Base-by-base conservation (phyloP, 176 grass and related monocot genomes). In the Chrysopogon serrulatus region DNA sequence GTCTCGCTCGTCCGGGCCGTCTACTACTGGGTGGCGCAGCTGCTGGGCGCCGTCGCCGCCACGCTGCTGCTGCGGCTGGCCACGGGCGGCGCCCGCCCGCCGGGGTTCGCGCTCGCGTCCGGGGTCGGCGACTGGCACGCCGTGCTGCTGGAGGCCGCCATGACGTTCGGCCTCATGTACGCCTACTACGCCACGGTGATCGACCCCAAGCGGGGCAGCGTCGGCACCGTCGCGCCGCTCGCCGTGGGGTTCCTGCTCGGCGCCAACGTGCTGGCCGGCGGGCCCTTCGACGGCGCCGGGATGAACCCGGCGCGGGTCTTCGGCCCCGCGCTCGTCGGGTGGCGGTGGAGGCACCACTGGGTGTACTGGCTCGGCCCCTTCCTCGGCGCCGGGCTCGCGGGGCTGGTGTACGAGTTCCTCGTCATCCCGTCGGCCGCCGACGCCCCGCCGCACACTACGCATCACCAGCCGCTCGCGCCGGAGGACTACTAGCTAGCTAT, bases 291-390 rank as follows among this genome's bases (percentile, higher is more conserved):
- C 21, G 96, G 96, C 15, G 96, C 93, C 4, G 89, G 83, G 33
- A 99, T 99, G 96, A 99, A 99, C 54, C 93, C 96, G 4, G 96
- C 91, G 33, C 27, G 96, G 78, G 96, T 86, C 27, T 99, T 99
- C 10, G 93, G 93, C 1, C 91, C 90, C 4, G 91, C 93, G 33
- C 90, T 99, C 8, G 86, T 96, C 2, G 91, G 93, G 1, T 96
- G 96, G 96, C 74, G 91, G 40, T 99, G 96, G 96, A 86, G 83
- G 59, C 90, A 87, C 84, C 96, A 99, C 81, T 99, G 91, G 96
- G 87, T 94, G 45, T 99, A 99, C 86, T 99, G 96, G 96, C 64
- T 96, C 1, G 93, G 96, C 1, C 96, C 96, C 1, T 94, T 96
- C 67, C 26, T 96, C 26, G 93, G 96, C 24, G 84, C 96, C 0